A percentile compares a stretch with the other conserved stretches of the same genome.
phyloP scores from a whole-genome alignment of 768 basidiomycete species.

The Termitomyces sp. region DNA sequence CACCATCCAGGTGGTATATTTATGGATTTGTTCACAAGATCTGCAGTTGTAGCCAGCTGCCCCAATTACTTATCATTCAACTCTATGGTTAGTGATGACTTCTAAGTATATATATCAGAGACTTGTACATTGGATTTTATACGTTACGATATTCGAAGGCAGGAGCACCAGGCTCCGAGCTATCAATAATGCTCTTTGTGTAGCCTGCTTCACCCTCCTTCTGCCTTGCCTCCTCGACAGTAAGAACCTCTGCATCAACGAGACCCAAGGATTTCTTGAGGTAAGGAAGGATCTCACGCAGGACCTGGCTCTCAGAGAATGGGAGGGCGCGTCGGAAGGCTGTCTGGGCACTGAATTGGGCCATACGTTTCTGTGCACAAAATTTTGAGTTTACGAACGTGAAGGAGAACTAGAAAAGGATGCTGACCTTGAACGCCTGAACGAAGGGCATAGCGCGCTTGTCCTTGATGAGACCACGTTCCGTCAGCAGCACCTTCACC shows the following conservation, averaged over 20 bases:
- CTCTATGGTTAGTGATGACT: neutral
- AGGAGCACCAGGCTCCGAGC: slow-evolving; percentile 85
- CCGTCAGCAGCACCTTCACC: slow-evolving; percentile 64
- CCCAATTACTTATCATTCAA: neutral
- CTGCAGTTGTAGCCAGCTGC: too few relatives aligned
- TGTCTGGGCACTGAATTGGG: slow-evolving; percentile 66
- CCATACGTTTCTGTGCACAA: slow-evolving; percentile 69
- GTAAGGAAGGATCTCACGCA: slow-evolving; percentile 74
- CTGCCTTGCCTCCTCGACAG: slow-evolving; percentile 65
- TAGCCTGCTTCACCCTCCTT: slow-evolving; percentile 57
- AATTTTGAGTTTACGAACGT: slow-evolving; percentile 1
- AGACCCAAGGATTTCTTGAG: slow-evolving; percentile 74
- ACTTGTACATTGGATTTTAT: slow-evolving; percentile 16
- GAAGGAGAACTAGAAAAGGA: neutral
- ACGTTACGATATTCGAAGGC: slow-evolving; percentile 89
- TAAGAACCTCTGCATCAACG: slow-evolving; percentile 66
- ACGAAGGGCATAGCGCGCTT: slow-evolving; percentile 96
- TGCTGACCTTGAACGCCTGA: slow-evolving; percentile 83
- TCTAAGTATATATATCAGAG: neutral
- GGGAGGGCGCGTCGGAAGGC: slow-evolving; percentile 83
- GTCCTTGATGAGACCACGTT: slow-evolving; percentile 87
- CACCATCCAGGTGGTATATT: too few relatives aligned
- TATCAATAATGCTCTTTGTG: slow-evolving; percentile 69
- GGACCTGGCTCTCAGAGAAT: slow-evolving; percentile 78
- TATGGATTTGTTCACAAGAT: neutral